Percentiles rank a stretch among this genome's conserved stretches.
Conservation (phyloP, 2,329 filamentous ascomycete genomes). For the Diaporthe sp. region DNA sequence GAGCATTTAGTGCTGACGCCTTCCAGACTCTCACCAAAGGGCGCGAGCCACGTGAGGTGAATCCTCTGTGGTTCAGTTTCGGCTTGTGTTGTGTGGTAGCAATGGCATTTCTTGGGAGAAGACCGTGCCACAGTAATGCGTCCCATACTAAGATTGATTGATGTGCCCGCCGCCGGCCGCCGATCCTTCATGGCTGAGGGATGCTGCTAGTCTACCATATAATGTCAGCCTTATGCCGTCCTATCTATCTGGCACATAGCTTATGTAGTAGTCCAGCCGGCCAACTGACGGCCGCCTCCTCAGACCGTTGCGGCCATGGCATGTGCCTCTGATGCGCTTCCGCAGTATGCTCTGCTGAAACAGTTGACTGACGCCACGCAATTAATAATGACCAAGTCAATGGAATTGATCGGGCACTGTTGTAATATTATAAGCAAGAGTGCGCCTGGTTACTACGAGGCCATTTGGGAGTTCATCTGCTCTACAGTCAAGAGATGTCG, state of each 20-base stretch:
- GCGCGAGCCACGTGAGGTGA: conserved; percentile 4
- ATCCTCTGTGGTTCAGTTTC: neutral
- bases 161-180: neutral
- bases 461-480: neutral
- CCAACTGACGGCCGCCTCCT: neutral
- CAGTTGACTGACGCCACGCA: neutral
- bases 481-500: neutral
- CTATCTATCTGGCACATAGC: neutral
- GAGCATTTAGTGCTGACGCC: conserved; percentile 20
- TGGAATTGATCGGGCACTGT: neutral
- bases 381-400: neutral
- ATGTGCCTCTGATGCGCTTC: no score
- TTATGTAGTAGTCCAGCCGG: neutral
- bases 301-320: neutral
- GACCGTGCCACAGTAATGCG: neutral
- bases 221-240: conserved; percentile 13
- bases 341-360: neutral
- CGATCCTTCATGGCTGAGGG: conserved; percentile 1
- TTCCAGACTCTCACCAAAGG: neutral
- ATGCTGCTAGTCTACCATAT: neutral
- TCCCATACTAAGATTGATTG: neutral
- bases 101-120: neutral
- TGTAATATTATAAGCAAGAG: neutral
- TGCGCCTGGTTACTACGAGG: neutral
- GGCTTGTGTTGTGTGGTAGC: neutral